Evolutionary conservation across 2,329 filamentous ascomycete species (phyloP).

Genomic region (Colletotrichum sp.): DNA sequence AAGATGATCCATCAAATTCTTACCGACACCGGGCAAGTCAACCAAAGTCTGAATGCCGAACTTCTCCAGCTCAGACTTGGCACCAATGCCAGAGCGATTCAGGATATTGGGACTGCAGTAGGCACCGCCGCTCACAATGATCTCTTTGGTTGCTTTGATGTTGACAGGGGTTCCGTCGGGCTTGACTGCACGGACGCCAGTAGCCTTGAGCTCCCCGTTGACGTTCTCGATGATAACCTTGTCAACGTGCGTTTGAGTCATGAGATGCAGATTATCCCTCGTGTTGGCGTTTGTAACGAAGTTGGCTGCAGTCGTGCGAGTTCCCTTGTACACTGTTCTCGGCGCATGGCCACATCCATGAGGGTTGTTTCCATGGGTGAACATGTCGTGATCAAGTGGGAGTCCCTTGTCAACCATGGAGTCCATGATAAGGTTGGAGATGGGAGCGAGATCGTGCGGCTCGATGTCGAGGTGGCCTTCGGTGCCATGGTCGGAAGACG

Average conservation of each 20-base stretch:
- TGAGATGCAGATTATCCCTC: constrained; percentile 49
- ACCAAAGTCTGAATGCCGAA: constrained; percentile 45
- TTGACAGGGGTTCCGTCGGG: constrained; percentile 37
- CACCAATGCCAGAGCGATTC: constrained; percentile 57
- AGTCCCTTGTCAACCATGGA: constrained; percentile 61
- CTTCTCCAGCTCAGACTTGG: constrained; percentile 43
- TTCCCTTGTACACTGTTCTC: constrained; percentile 56
- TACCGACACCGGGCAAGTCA: constrained; percentile 53
- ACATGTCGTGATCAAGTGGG: constrained; percentile 63
- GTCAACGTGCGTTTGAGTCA: constrained; percentile 54
- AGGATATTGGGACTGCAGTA: constrained; percentile 58
- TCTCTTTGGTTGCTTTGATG: constrained; percentile 40
- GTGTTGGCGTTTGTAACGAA: constrained; percentile 47
- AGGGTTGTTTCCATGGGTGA: constrained; percentile 52
- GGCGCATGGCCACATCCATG: constrained; percentile 62
- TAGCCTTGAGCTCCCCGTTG: constrained; percentile 44
- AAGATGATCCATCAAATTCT: constrained; percentile 55
- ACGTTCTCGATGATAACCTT: constrained; percentile 48
- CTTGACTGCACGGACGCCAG: constrained; percentile 44
- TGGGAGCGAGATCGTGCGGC: constrained; percentile 63
- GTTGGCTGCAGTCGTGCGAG: constrained; percentile 58
- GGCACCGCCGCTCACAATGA: constrained; percentile 51
- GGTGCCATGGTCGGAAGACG: constrained; percentile 52
- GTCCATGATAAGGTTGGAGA: constrained; percentile 58
- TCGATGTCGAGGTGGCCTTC: constrained; percentile 59